These are phyloP conservation scores for Helicostylum pulchrum DNA, from an alignment of 192 early-diverging fungal species.

Conservation along the genomic window DNA sequence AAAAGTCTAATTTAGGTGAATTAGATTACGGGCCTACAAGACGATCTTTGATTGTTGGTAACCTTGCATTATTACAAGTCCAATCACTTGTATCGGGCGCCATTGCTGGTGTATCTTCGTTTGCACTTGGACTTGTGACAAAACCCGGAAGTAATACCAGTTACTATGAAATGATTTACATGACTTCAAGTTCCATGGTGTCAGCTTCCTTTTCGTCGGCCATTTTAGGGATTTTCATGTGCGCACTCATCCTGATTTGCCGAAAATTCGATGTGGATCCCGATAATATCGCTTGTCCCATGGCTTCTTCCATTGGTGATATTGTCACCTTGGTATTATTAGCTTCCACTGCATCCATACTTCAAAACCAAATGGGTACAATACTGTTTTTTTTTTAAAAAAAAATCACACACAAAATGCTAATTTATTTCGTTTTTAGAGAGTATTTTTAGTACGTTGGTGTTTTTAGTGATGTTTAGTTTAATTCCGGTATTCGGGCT, in stretches of 20 bases:
- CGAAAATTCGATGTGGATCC: slow-evolving; percentile 63
- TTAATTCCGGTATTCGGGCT: slow-evolving; percentile 43
- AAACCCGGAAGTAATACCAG: slow-evolving; percentile 21
- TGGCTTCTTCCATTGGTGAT: slow-evolving; percentile 70
- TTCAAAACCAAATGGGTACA: slow-evolving; percentile 49
- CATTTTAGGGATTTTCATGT: slow-evolving; percentile 68
- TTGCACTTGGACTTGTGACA: slow-evolving; percentile 49
- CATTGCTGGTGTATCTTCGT: slow-evolving; percentile 64
- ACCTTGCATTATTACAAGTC: slow-evolving; percentile 69
- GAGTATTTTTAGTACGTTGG: slow-evolving; percentile 36
- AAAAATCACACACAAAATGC: too few relatives aligned
- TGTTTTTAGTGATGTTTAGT: slow-evolving; percentile 39
- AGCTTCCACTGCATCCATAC: slow-evolving; percentile 42
- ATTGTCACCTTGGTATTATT: slow-evolving; percentile 63
- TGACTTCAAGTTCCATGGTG: slow-evolving; percentile 60
- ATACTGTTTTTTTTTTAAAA: too few relatives aligned
- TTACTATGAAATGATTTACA: slow-evolving; percentile 41
- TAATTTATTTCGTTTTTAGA: too few relatives aligned
- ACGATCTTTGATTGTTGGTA: slow-evolving; percentile 60
- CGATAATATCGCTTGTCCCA: slow-evolving; percentile 72
- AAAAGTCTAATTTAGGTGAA: slow-evolving; percentile 60
- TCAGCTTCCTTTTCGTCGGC: slow-evolving; percentile 64
- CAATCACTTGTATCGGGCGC: slow-evolving; percentile 68
- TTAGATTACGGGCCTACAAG: slow-evolving; percentile 50
- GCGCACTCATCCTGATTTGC: slow-evolving; percentile 60